Percentiles rank a stretch among this genome's conserved stretches.
Evolutionary conservation across 2,329 filamentous ascomycete genomes (phyloP).

Genomic region (Cordyceps sp.): DNA sequence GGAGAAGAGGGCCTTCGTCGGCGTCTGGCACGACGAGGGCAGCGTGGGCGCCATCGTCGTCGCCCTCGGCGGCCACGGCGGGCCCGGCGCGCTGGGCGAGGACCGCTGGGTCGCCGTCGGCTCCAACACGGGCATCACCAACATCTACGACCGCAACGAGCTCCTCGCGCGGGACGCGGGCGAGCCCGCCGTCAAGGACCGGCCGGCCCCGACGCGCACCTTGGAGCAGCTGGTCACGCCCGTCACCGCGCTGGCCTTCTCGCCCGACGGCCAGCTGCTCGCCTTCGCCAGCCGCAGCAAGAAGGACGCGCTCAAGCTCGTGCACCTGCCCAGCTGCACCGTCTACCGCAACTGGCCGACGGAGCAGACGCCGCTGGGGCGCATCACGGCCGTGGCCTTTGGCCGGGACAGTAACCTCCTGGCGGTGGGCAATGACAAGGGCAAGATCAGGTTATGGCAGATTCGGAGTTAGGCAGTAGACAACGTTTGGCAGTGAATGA

Average conservation of each 20-base stretch:
- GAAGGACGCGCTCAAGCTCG: slow-evolving; percentile 71
- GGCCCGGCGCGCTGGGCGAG: slow-evolving; percentile 47
- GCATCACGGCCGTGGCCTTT: slow-evolving; percentile 62
- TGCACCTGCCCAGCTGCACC: slow-evolving; percentile 81
- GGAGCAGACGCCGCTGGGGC: slow-evolving; percentile 69
- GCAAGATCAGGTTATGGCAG: slow-evolving; percentile 84
- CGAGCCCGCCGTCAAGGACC: slow-evolving; percentile 38
- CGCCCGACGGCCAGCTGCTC: slow-evolving; percentile 76
- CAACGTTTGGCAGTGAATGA: no score
- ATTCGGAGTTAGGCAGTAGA: slow-evolving; percentile 49
- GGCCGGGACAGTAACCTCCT: slow-evolving; percentile 49
- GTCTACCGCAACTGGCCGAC: slow-evolving; percentile 98
- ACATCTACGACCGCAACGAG: slow-evolving; percentile 72
- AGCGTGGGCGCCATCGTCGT: slow-evolving; percentile 73
- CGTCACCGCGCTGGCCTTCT: slow-evolving; percentile 64
- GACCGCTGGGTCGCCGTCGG: slow-evolving; percentile 85
- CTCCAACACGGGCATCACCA: slow-evolving; percentile 73
- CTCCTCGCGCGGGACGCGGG: slow-evolving; percentile 29
- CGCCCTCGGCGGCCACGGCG: slow-evolving; percentile 54
- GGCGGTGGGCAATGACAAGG: slow-evolving; percentile 75
- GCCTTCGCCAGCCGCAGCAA: slow-evolving; percentile 78
- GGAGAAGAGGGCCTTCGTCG: slow-evolving; percentile 49
- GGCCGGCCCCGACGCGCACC: slow-evolving; percentile 54
- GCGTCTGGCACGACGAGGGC: slow-evolving; percentile 80
- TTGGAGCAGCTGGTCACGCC: slow-evolving; percentile 83